Evolutionary conservation across 257 asterid genomes (phyloP).

Genomic region (Agastache rugosa): DNA sequence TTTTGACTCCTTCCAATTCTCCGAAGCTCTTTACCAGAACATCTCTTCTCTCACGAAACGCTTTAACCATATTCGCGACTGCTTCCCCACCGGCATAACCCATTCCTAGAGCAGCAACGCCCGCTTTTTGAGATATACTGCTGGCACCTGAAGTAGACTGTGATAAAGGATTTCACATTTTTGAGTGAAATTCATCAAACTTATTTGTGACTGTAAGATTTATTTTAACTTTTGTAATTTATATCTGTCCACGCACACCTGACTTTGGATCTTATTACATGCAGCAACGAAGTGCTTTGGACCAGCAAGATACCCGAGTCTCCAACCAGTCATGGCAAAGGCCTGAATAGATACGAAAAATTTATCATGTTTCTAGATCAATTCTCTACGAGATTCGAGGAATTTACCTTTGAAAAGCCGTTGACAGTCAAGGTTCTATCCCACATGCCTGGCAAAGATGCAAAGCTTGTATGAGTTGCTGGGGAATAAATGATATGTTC

Average conservation of each 20-base stretch:
- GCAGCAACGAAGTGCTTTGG: slow-evolving; percentile 94
- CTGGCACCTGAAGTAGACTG: slow-evolving; percentile 98
- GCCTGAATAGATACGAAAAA: slow-evolving; percentile 51
- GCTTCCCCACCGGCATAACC: slow-evolving; percentile 98
- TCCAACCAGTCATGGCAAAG: slow-evolving; percentile 98
- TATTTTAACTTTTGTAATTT: not conserved
- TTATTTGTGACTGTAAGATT: not conserved
- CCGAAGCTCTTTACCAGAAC: slow-evolving; percentile 78
- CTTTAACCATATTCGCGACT: slow-evolving; percentile 79
- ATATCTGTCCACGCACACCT: slow-evolving; percentile 45
- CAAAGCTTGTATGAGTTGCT: slow-evolving; percentile 95
- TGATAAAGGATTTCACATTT: slow-evolving; percentile 1
- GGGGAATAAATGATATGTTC: slow-evolving; percentile 96
- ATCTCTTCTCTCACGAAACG: slow-evolving; percentile 91
- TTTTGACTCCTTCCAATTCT: slow-evolving; percentile 75
- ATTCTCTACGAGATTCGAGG: not conserved
- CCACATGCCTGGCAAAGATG: slow-evolving; percentile 97
- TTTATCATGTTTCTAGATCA: not conserved
- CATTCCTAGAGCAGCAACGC: slow-evolving; percentile 86
- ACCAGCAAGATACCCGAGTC: slow-evolving; percentile 96
- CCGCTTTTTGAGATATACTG: slow-evolving; percentile 95
- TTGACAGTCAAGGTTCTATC: slow-evolving; percentile 92
- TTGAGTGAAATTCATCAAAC: not conserved
- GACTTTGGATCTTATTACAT: slow-evolving; percentile 94
- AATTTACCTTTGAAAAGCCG: slow-evolving; percentile 90